phyloP scores from a whole-genome alignment of 2,329 filamentous ascomycete species.

The Cytospora piceae region DNA sequence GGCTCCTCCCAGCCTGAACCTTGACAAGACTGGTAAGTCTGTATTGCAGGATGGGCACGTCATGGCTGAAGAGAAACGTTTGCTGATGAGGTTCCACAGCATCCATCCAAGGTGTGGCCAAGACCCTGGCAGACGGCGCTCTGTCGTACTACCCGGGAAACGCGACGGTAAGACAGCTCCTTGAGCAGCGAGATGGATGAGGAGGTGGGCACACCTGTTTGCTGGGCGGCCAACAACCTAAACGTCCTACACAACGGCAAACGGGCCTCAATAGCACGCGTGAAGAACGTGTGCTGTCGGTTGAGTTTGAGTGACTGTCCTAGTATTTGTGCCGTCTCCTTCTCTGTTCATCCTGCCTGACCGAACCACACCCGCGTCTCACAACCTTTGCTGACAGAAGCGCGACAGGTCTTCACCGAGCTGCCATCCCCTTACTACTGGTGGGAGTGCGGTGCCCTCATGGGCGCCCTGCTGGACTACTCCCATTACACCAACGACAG shows the following conservation, averaged over 20 bases:
- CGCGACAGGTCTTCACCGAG: conserved; percentile 57
- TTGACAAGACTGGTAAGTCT: conserved; percentile 42
- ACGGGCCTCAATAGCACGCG: too few species aligned
- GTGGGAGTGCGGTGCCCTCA: conserved; percentile 68
- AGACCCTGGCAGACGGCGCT: conserved; percentile 61
- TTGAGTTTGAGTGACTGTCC: neutral
- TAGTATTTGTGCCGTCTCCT: neutral
- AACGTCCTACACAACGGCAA: neutral
- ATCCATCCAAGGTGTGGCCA: conserved; percentile 65
- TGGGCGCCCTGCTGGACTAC: conserved; percentile 72
- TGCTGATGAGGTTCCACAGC: conserved; percentile 44
- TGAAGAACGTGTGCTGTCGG: neutral
- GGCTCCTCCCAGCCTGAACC: conserved; percentile 42
- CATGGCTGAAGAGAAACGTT: neutral
- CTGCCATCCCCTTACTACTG: conserved; percentile 70
- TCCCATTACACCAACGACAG: conserved; percentile 67
- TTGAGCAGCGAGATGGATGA: too few species aligned
- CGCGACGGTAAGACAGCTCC: conserved; percentile 38
- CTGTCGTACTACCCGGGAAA: conserved; percentile 68
- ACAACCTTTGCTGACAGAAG: conserved; percentile 2
- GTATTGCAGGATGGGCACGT: too few species aligned
- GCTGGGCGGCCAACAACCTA: neutral
- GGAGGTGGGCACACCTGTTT: conserved; percentile 1
- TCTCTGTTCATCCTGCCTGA: neutral
- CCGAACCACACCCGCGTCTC: neutral